These are phyloP conservation scores for Paramyrothecium roridum DNA, from an alignment of 2,329 filamentous ascomycete genomes.

Conservation along the genomic window DNA sequence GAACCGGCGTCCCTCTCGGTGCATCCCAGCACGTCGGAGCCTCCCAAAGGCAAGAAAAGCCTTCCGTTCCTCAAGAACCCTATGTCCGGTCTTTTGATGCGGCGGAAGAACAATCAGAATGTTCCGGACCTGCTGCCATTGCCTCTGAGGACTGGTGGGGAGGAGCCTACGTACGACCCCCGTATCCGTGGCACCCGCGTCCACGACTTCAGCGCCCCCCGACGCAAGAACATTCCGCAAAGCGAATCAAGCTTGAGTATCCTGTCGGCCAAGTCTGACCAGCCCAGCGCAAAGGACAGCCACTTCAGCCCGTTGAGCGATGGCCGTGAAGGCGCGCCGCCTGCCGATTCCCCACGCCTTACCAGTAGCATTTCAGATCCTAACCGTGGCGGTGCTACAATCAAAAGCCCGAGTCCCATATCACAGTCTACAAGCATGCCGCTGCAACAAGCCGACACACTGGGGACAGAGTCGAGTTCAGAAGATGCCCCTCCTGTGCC, in stretches of 20 bases:
- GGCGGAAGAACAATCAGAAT: slow-evolving; percentile 52
- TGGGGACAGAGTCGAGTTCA: neutral
- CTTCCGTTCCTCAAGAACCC: slow-evolving; percentile 58
- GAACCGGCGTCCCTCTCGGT: slow-evolving; percentile 31
- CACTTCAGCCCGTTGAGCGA: slow-evolving; percentile 4
- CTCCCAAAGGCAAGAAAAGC: slow-evolving; percentile 48
- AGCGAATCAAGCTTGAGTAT: slow-evolving; percentile 8
- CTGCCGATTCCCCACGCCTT: slow-evolving; percentile 8
- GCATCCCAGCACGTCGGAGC: slow-evolving; percentile 30
- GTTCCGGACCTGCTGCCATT: slow-evolving; percentile 39
- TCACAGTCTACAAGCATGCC: slow-evolving; percentile 21
- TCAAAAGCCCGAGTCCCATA: slow-evolving; percentile 19
- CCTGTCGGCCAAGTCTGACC: neutral
- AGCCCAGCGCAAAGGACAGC: neutral
- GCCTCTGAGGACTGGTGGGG: slow-evolving; percentile 32
- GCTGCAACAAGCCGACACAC: slow-evolving; percentile 12
- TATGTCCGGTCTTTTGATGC: slow-evolving; percentile 55
- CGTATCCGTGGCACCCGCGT: slow-evolving; percentile 61
- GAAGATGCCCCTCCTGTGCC: slow-evolving; percentile 32
- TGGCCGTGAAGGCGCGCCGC: slow-evolving; percentile 21
- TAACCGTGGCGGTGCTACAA: slow-evolving; percentile 15
- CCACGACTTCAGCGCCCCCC: slow-evolving; percentile 64
- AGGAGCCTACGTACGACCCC: slow-evolving; percentile 55
- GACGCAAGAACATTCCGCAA: slow-evolving; percentile 31
- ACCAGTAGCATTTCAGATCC: slow-evolving; percentile 28